phyloP scores from a whole-genome alignment of 805 yeast genomes.

The Candida taoyuanica region DNA sequence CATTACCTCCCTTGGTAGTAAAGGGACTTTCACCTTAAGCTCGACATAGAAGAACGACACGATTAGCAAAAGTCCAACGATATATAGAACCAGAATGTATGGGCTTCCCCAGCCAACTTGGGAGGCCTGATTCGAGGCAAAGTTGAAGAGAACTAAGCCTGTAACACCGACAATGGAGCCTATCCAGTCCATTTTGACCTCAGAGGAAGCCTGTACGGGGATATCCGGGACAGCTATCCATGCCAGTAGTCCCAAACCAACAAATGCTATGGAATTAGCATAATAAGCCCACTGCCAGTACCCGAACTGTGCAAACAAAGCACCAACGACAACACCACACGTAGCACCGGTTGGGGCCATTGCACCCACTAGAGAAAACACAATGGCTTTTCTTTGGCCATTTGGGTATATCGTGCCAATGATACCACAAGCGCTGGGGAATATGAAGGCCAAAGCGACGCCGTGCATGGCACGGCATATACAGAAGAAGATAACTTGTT shows the following conservation, averaged over 20 bases:
- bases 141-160: conserved; percentile 60
- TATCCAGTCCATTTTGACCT: conserved; percentile 39
- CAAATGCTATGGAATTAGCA: conserved; percentile 34
- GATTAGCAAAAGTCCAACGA: conserved; percentile 43
- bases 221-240: conserved; percentile 32
- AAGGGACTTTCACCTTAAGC: conserved; percentile 40
- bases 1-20: conserved; percentile 49
- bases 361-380: conserved; percentile 52
- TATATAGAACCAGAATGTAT: conserved; percentile 52
- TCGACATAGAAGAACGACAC: conserved; percentile 47
- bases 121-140: conserved; percentile 75
- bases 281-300: conserved; percentile 51
- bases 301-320: conserved; percentile 37
- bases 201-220: conserved; percentile 17
- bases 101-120: conserved; percentile 60
- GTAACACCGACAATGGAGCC: conserved; percentile 58
- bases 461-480: conserved; percentile 57
- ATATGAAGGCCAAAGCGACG: conserved; percentile 51
- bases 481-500: conserved; percentile 46
- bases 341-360: conserved; percentile 60
- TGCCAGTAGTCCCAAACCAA: conserved; percentile 28
- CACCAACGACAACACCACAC: conserved; percentile 48
- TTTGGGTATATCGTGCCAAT: conserved; percentile 42
- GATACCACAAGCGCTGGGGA: conserved; percentile 59
- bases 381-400: conserved; percentile 46